A percentile compares a stretch with the other conserved stretches of the same genome.
Evolutionary conservation across 495 filamentous ascomycete species (phyloP).

Genomic region (Parmelia sp.): DNA sequence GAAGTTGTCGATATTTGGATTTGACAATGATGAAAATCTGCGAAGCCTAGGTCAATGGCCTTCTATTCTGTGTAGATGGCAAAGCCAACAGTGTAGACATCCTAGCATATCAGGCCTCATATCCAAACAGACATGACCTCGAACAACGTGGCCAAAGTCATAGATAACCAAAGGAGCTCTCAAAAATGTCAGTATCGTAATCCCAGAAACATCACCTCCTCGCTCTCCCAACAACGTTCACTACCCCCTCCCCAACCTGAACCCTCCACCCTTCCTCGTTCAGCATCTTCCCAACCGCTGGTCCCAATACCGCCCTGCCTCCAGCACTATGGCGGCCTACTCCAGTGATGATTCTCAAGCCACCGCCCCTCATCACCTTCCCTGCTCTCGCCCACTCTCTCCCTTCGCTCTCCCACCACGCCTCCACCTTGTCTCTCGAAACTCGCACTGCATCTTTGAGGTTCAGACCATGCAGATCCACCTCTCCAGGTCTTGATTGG

Average conservation of each 20-base stretch:
- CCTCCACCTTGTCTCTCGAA: conserved; percentile 54
- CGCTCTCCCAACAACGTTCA: conserved; percentile 55
- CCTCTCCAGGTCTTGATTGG: conserved; percentile 48
- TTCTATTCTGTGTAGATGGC: background rate
- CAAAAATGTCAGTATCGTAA: background rate
- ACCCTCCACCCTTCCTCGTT: conserved; percentile 77
- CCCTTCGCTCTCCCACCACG: conserved; percentile 75
- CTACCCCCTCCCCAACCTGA: conserved; percentile 57
- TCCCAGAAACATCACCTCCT: conserved; percentile 13
- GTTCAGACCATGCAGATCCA: conserved; percentile 81
- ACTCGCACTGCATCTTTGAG: conserved; percentile 77
- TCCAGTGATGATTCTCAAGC: conserved; percentile 74
- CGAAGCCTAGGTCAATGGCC: background rate
- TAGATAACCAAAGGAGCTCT: background rate
- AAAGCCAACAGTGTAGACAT: background rate
- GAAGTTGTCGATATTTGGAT: background rate
- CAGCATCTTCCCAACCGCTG: conserved; percentile 73
- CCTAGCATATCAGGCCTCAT: background rate
- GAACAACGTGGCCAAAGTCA: background rate
- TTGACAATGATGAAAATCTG: background rate
- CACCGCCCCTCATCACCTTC: conserved; percentile 23
- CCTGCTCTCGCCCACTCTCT: conserved; percentile 36
- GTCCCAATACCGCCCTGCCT: conserved; percentile 66
- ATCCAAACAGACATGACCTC: background rate
- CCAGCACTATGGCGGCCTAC: conserved; percentile 70